Base-by-base conservation (phyloP, 305 asterid genomes). In the Lippia alba region DNA sequence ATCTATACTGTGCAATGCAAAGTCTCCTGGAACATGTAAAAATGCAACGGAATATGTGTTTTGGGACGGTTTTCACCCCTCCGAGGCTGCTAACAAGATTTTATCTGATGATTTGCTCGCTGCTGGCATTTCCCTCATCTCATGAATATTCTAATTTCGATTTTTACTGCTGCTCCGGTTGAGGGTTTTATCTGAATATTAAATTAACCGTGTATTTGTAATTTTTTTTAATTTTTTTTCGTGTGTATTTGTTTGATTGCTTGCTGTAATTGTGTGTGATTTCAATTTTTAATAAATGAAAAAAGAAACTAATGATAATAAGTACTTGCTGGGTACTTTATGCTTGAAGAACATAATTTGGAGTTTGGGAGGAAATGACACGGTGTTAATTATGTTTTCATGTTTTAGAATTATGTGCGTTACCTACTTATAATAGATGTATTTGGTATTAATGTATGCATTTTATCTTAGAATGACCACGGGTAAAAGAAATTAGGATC, bases 21-120 rank as follows among this genome's bases (percentile, higher is more conserved):
- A 89, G 70, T 88, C 97, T 0, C 84, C 83, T 0, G 97, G 97
- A 20, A 92, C 97, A 0, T 92, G 97, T 74, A 81, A 74, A 54
- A 92, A 92, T 72, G 96, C 97, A 3, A 79, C 87, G 9, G 91
- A 84, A 44, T 92, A 90, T 72, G 92, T 92, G 4, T 92, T 92
- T 17, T 92, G 97, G 96, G 97, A 92, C 73, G 96, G 96, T 0
- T 88, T 85, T 66, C 97, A 92, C 68, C 96, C 97, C 5, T 79
- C 96, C 8, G 89, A 92, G 69, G 92, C 98, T 61, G 93, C 98
- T 33, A 92, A 92, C 71, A 81, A 84, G 79, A 64, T 87, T 69
- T 72, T 92, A 49, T 77, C 98, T 4, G 89, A 84, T 80, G 95
- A 90, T 56, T 76, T 92, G 83, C 77, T 92, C 39, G 70, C 80